Evolutionary conservation across 805 yeast genomes (phyloP), one percentile per base, ranked within the genome.

Genomic region (Scheffersomyces coipomensis): DNA sequence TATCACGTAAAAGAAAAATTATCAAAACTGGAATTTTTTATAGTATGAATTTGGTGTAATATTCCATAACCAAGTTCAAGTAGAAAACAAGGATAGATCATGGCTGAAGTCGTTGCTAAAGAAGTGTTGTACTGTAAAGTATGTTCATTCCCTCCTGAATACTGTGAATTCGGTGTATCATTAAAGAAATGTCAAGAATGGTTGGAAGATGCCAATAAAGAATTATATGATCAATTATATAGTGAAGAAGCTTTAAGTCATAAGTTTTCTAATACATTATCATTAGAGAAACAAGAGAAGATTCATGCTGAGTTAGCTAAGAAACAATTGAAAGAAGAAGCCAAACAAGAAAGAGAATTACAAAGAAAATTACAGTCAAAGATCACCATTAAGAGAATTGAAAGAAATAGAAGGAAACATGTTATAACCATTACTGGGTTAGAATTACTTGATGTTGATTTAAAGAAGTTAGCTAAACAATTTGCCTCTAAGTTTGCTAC

Each of bases 401-500:
- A 88, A 53, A 78, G 98, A 60, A 86, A 95, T 23, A 87, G 87
- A 66, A 76, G 95, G 53, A 90, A 90, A 62, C 88, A 84, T 56
- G 85, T 89, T 40, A 83, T 89, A 38, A 85, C 95, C 17, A 83
- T 90, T 36, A 75, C 85, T 15, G 97, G 97, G 12, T 73, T 90
- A 46, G 97, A 91, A 58, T 87, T 89, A 27, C 84, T 88, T 58
- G 91, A 83, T 44, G 77, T 88, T 44, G 97, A 90, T 58, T 76
- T 87, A 79, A 90, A 90, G 70, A 90, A 89, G 58, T 72, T 88
- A 48, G 86, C 96, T 33, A 91, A 91, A 73, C 82, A 89, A 0
- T 90, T 91, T 64, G 93, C 97, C 0, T 83, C 93, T 25, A 88
- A 86, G 62, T 90, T 91, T 58, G 98, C 98, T 11, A 90, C 97